phyloP scores from a whole-genome alignment of 2,329 filamentous ascomycete species.

The Cercospora canescens region DNA sequence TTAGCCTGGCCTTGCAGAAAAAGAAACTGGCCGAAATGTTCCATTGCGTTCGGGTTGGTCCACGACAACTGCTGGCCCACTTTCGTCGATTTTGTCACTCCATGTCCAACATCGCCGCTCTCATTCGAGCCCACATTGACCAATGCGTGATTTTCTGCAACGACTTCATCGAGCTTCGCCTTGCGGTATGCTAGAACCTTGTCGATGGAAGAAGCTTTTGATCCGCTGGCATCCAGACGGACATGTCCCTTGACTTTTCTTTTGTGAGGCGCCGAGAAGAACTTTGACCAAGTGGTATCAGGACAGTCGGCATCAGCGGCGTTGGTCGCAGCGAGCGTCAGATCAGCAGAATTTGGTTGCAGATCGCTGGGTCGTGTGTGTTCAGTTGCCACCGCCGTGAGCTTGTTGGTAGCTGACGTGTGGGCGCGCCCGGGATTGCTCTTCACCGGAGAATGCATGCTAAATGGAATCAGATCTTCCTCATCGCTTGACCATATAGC shows the following conservation, averaged over 20 bases:
- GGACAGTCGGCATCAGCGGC: not conserved
- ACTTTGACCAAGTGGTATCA: not conserved
- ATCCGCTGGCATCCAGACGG: not conserved
- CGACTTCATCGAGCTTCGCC: not conserved
- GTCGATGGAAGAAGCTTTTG: not conserved
- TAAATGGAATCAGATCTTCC: not conserved
- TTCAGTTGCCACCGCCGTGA: not conserved
- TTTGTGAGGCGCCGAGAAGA: not conserved
- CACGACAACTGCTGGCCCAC: not conserved
- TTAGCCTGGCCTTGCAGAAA: not conserved
- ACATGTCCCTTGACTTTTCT: not conserved
- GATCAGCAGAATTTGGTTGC: not conserved
- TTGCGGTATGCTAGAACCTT: slow-evolving; percentile 1
- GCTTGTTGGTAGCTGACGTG: not conserved
- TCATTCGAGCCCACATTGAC: not conserved
- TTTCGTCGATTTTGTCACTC: not conserved
- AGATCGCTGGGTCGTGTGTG: not conserved
- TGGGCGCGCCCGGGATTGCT: not conserved
- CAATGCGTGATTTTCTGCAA: not conserved
- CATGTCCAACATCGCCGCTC: not conserved
- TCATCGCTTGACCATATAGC: slow-evolving; percentile 12
- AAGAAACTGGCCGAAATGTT: slow-evolving; percentile 5
- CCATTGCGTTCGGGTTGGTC: not conserved
- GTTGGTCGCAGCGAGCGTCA: not conserved
- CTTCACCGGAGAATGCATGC: not conserved